Base-by-base conservation (phyloP, 108 stramenopile species). In the Cyclotella atomus region DNA sequence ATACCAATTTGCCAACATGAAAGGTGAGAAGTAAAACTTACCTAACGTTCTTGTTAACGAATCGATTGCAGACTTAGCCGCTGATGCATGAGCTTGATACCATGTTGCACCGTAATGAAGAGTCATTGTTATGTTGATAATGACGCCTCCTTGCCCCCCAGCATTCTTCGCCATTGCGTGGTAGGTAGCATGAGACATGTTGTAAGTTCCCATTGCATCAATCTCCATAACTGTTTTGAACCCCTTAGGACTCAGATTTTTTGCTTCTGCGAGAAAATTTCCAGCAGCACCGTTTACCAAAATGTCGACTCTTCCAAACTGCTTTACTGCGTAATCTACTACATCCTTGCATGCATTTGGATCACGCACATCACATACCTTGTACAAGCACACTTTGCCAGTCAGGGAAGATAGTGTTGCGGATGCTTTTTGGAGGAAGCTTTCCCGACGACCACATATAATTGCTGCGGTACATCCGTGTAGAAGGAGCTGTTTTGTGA, bases 81-180 rank as follows among this genome's bases (percentile, higher is more conserved):
- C 97, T 43, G 85, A 89, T 1, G 97, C 94, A 75, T 97, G 97
- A 1, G 86, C 89, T 77, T 97, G 97, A 88, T 91, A 97, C 81
- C 89, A 91, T 10, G 96, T 95, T 1, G 95, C 93, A 25, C 91
- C 89, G 68, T 89, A 93, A 74, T 95, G 95, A 46, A 95, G 84
- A 7, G 93, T 94, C 77, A 92, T 93, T 23, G 90, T 92, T 67
- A 97, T 96, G 68, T 97, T 97, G 54, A 97, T 88, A 34, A 98
- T 88, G 28, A 75, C 34, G 20, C 87, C 88, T 21, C 80, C 85
- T 21, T 64, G 75, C 53, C 34, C 65, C 28, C 72, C 29, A 53
- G 70, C 14, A 20, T 44, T 77, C 4, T 73, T 68, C 19, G 76
- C 65, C 68, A 97, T 82, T 12, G 86, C 81, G 0, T 81, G 82